phyloP scores from a whole-genome alignment of 345 rosid genomes.

The Psidium guajava region DNA sequence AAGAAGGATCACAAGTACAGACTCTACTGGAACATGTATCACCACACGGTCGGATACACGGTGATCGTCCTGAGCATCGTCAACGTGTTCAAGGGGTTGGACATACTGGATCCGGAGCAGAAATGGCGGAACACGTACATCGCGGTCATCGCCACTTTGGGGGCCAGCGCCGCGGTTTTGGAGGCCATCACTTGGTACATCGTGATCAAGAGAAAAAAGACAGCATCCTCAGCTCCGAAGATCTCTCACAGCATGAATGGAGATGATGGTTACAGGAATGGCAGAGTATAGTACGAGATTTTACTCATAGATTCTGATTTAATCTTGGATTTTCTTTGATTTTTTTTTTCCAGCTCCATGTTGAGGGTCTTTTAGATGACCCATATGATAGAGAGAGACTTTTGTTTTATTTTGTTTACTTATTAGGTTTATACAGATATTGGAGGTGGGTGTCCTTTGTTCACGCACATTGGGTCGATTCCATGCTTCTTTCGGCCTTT shows the following conservation, averaged over 20 bases:
- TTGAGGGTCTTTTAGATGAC: not conserved
- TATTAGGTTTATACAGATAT: not conserved
- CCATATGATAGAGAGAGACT: not conserved
- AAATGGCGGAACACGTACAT: conserved; percentile 7
- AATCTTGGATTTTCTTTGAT: not conserved
- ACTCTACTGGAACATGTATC: conserved; percentile 18
- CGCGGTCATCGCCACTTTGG: not conserved
- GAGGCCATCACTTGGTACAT: conserved; percentile 7
- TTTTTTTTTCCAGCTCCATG: not conserved
- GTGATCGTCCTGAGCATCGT: conserved; percentile 9
- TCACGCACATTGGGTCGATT: not conserved
- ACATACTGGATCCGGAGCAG: conserved; percentile 10
- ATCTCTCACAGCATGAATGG: not conserved
- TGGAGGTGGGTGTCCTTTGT: not conserved
- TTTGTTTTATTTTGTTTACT: not conserved
- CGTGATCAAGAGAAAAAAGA: conserved; percentile 2
- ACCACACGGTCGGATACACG: conserved; percentile 11
- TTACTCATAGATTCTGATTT: not conserved
- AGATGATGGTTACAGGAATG: not conserved
- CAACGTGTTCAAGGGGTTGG: conserved; percentile 19
- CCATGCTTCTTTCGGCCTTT: not conserved
- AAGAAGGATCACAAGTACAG: conserved; percentile 19
- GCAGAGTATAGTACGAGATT: not conserved
- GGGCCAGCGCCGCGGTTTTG: not conserved
- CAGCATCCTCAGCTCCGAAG: not conserved